Base-by-base conservation (phyloP, 208 protist genomes). In the Acanthamoeba castellanii region DNA sequence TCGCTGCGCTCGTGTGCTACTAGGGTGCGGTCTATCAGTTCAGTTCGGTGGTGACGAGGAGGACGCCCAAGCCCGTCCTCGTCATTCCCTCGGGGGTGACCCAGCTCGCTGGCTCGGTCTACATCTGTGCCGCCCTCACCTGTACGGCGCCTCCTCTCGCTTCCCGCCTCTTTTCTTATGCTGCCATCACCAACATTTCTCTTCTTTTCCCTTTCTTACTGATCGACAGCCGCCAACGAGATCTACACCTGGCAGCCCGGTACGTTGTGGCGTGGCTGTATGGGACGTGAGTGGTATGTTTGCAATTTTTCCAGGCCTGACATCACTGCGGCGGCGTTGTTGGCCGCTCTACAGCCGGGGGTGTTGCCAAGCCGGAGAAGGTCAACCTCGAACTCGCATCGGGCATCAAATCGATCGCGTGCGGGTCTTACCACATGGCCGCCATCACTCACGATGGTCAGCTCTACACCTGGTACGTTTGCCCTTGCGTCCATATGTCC, bases 401-500 rank as follows among this genome's bases (percentile, higher is more conserved):
- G 52, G 27, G 61, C 25, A 42, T 88, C 25, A 64, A 66, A 8
- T 66, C 52, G 45, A 34, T 88, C 11, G 42, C 81, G 3, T 88
- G 81, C 45, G 81, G 50, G 22, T 42, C 30, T 6, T 55, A 88
- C 42, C 81, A 88, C 18, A 64, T 88, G 37, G 81, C 81, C 18
- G 42, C 50, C 14, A 42, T 88, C 16, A 88, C 81, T 7, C 16
- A 88, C 0, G 52, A 55, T 27, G 81, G 81, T 18, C 50, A 88
- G 81, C 52, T 88, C 27, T 88, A 88, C 45, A 88, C 81, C 42
- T 88, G 81, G 81, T 61, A 16, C n/a, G 47, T 81, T 8, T 81
- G n/a, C 72, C 52, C 30, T 88, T 25, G 32, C n/a, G n/a, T n/a
- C 20, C 37, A 42, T 3, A 42, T 42, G 37, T n/a, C n/a, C n/a